Evolutionary conservation across 1,284 basidiomycete species (phyloP).

Genomic region (Boletellus deceptivus): DNA sequence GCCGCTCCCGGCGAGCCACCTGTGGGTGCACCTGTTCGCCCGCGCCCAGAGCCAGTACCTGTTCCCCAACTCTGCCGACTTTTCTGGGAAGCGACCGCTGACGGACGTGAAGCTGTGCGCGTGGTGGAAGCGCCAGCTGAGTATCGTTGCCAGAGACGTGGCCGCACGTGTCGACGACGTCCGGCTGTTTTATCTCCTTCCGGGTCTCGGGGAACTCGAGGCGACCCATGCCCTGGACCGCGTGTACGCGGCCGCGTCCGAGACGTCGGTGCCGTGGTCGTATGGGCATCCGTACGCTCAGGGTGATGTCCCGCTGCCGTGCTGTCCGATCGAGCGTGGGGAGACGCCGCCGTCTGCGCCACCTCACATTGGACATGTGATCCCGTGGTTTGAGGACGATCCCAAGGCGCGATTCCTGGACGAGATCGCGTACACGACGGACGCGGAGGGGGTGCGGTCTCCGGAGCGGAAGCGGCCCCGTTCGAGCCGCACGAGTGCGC

Average conservation of each 20-base stretch:
- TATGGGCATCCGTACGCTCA: constrained; percentile 79
- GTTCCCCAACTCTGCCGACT: constrained; percentile 88
- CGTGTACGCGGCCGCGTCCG: constrained; percentile 30
- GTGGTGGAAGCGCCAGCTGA: constrained; percentile 88
- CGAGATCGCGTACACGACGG: constrained; percentile 74
- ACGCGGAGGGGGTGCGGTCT: constrained; percentile 57
- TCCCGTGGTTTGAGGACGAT: constrained; percentile 90
- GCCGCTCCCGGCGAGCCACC: constrained; percentile 49
- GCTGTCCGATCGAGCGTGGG: constrained; percentile 15
- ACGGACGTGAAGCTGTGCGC: constrained; percentile 80
- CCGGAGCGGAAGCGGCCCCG: constrained; percentile 57
- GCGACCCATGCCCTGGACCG: constrained; percentile 60
- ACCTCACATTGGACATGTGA: constrained; percentile 63
- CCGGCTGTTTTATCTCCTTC: constrained; percentile 66
- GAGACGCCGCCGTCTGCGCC: constrained; percentile 12
- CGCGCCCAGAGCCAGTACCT: constrained; percentile 90
- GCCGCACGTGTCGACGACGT: constrained; percentile 27
- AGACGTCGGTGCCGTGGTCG: constrained; percentile 45
- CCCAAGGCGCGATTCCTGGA: constrained; percentile 91
- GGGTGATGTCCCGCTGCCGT: constrained; percentile 47
- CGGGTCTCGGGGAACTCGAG: constrained; percentile 71
- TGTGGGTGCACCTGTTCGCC: constrained; percentile 91
- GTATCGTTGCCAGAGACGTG: constrained; percentile 46
- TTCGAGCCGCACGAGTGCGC: constrained; percentile 12
- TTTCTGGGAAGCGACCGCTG: constrained; percentile 70